Evolutionary conservation across 148 eudicot genomes (phyloP).

Genomic region (Heliosperma pusillum): DNA sequence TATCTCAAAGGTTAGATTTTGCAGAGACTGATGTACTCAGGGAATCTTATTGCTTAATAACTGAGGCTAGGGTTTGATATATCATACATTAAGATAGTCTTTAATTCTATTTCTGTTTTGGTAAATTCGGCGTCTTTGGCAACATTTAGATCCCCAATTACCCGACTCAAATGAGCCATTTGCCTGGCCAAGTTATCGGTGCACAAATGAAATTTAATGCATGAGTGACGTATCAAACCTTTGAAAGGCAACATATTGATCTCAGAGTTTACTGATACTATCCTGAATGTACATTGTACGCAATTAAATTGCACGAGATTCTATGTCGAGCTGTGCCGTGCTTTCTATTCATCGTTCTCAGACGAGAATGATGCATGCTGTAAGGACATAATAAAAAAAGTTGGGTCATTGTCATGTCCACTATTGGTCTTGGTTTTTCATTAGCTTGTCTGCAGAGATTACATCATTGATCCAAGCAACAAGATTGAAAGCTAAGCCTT

Average conservation of each 20-base stretch:
- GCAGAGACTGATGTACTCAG: background rate
- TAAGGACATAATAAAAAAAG: no score
- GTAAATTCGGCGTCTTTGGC: background rate
- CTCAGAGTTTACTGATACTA: slow-evolving; percentile 5
- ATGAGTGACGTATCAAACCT: background rate
- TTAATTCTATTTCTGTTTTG: no score
- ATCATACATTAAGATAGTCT: no score
- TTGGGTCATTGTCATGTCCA: no score
- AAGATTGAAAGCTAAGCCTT: slow-evolving; percentile 86
- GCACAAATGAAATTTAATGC: background rate
- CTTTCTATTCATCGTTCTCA: slow-evolving; percentile 9
- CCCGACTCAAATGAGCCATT: background rate
- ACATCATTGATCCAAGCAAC: slow-evolving; percentile 93
- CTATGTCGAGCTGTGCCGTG: background rate
- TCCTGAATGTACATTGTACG: slow-evolving; percentile 4
- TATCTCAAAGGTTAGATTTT: no score
- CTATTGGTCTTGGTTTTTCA: slow-evolving; percentile 45
- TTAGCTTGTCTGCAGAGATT: slow-evolving; percentile 60
- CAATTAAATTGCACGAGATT: background rate
- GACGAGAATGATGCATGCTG: slow-evolving; percentile 18
- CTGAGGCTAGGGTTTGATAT: no score
- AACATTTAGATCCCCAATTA: background rate
- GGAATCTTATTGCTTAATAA: no score
- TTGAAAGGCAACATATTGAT: slow-evolving; percentile 9
- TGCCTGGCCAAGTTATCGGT: background rate